Percentiles rank a stretch among this genome's conserved stretches.
Evolutionary conservation across 306 rosid genomes (phyloP).

Genomic region (Casuarina equisetifolia): DNA sequence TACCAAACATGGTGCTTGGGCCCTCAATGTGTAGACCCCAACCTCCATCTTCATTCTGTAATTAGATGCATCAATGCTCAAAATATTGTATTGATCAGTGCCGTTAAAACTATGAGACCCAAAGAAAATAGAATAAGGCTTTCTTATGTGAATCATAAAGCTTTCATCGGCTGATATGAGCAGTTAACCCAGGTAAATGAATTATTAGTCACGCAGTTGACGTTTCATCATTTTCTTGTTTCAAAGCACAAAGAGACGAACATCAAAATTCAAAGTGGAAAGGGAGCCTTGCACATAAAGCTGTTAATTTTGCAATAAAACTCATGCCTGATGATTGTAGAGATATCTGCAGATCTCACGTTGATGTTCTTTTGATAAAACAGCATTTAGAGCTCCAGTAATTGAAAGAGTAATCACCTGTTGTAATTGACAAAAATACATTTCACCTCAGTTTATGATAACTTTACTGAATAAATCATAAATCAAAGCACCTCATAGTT

Average conservation of each 20-base stretch:
- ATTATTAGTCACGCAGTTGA: not conserved
- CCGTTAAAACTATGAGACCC: not conserved
- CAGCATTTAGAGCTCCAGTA: slow-evolving; percentile 73
- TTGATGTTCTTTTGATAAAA: slow-evolving; percentile 69
- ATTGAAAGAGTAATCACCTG: slow-evolving; percentile 64
- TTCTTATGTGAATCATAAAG: not conserved
- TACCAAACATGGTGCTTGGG: slow-evolving; percentile 92
- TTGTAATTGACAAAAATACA: slow-evolving; percentile 9
- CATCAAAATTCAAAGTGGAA: not conserved
- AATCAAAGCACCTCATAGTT: not conserved
- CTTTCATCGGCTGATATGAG: not conserved
- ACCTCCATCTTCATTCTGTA: slow-evolving; percentile 89
- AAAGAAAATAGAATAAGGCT: not conserved
- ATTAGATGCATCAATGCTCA: slow-evolving; percentile 1
- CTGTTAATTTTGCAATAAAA: not conserved
- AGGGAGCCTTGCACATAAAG: slow-evolving; percentile 8
- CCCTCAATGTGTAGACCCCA: slow-evolving; percentile 93
- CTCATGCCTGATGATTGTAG: slow-evolving; percentile 77
- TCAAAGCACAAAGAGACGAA: not conserved
- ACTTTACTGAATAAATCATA: not conserved
- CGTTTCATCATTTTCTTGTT: not conserved
- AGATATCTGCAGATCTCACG: slow-evolving; percentile 77
- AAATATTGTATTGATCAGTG: not conserved
- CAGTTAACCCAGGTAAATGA: not conserved
- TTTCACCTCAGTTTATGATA: not conserved